Evolutionary conservation across 2,329 filamentous ascomycete species (phyloP), one percentile per base, ranked within the genome.

Genomic region (Fusarium sp.): DNA sequence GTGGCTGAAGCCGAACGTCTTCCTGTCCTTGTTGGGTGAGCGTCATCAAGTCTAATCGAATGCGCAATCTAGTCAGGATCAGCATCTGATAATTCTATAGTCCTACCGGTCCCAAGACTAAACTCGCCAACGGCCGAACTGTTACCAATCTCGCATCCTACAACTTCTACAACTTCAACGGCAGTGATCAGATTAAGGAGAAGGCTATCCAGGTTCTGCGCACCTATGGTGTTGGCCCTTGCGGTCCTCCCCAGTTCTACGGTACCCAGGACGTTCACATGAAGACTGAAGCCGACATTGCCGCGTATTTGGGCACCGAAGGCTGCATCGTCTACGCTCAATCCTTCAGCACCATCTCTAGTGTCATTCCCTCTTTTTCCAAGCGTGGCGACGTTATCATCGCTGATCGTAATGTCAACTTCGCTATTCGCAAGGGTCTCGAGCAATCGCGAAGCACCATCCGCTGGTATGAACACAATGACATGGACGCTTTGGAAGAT

Each of bases 201-300:
- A 97, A 97, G 82, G 96, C 96, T 3, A 95, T 99, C 71, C 92
- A 96, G 82, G 97, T 95, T 1, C 89, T 99, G 43, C 93, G 96
- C 68, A 97, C 94, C 25, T 99, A 99, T 78, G 96, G 96, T 64
- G 97, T 99, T 44, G 97, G 96, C 13, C 96, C 96, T 64, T 99
- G 96, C 81, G 96, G 96, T 25, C 96, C 96, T 23, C 96, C 96
- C 10, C 95, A 97, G 73, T 99, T 99, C 85, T 99, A 99, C 85
- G 96, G 95, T 74, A 99, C 95, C 37, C 96, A 98, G 82, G 96
- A 99, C 83, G 95, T 98, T 50, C 96, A 99, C 83, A 96, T 98
- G 90, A 96, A 97, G 86, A 95, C 94, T 21, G 96, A 99, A 84
- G 90, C 94, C 64, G 96, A 98, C 81, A 95, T 99, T 79, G 95